Base-by-base conservation (phyloP, 352 stramenopile genomes). In the Phytophthora macrochlamydospora region DNA sequence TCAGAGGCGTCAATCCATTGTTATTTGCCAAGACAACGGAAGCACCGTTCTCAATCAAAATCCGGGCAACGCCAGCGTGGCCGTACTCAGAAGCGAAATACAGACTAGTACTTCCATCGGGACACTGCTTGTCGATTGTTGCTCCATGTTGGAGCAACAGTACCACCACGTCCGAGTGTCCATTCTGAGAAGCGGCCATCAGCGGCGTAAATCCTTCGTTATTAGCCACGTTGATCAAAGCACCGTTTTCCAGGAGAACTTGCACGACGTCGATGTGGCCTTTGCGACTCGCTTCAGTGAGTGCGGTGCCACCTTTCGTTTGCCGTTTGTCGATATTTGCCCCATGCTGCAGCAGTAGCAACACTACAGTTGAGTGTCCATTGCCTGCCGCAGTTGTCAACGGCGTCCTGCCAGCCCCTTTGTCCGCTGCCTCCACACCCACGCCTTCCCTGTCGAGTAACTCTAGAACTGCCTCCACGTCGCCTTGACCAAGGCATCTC, bases 41-140 rank as follows among this genome's bases (percentile, higher is more conserved):
- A 7, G 53, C 53, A 2, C 28, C 40, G 2, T 42, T 42, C 4
- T 49, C 53, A 4, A 59, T 2, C 13, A 59, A 29, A 2, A 42
- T 6, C 7, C 14, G 2, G 2, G 35, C 38, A 6, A 51, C 40
- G 18, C 9, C 28, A 42, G 12, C 14, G 9, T 11, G 35, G 6
- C 50, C 50, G 50, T 53, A 46, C 42, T 64, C 46, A 31, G 37
- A 64, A 5, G 48, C 46, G 14, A 64, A 51, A n/a, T 58, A 43
- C 5, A 64, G 7, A 4, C 37, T 48, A 37, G n/a, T 54, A 13
- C 5, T 32, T 7, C 59, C 42, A 29, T 46, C 45, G 8, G 30
- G 9, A 31, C 18, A 12, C 1, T 31, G n/a, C 13, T 37, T 32
- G 50, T 53, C 37, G 6, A 59, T 48, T 12, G 12, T 11, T 40